Evolutionary conservation across 148 eudicot species (phyloP), one percentile per base, ranked within the genome.

Genomic region (Cornus controversa): DNA sequence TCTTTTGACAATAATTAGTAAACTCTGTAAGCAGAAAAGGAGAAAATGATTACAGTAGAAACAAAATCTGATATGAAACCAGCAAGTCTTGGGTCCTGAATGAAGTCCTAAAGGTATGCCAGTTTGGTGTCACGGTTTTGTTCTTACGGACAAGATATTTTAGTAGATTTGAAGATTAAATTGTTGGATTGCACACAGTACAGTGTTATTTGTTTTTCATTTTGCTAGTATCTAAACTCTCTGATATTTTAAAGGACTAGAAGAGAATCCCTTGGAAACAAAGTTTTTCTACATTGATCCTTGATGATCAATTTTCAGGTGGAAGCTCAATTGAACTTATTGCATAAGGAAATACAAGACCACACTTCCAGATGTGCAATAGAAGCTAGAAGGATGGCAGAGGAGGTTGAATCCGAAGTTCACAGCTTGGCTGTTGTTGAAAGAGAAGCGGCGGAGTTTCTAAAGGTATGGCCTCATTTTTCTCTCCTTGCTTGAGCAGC

Each of bases 401-500:
- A 68, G 47, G 86, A 81, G 60, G 53, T 85, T 25, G 90, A 91
- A 77, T 81, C 85, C 64, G 94, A 89, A 70, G 81, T 81, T 22
- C 82, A 69, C 42, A 78, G 85, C 34, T 68, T 96, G 82, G 83
- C 84, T 70, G 77, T 70, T 22, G 80, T 82, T 74, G 97, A 96
- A 80, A 81, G 75, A 66, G 94, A 93, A 85, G 98, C 93, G 57
- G 72, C 70, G 34, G 92, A 90, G 31, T 72, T 90, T 82, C 64
- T 90, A 85, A 79, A 89, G 99, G 99, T 96, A 91, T 72, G 64
- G 26, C 47, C n/a, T 4, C 27, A 47, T 60, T 67, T 25, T 63
- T 50, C 26, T 25, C 66, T 62, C 63, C 24, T 67, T 25, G 7
- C 24, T 34, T 24, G 10, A 54, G 26, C 26, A 2, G 34, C 8